These are phyloP conservation scores for Asterella californica DNA, from an alignment of 225 moss, liverwort and hornwort species.

Conservation along the genomic window DNA sequence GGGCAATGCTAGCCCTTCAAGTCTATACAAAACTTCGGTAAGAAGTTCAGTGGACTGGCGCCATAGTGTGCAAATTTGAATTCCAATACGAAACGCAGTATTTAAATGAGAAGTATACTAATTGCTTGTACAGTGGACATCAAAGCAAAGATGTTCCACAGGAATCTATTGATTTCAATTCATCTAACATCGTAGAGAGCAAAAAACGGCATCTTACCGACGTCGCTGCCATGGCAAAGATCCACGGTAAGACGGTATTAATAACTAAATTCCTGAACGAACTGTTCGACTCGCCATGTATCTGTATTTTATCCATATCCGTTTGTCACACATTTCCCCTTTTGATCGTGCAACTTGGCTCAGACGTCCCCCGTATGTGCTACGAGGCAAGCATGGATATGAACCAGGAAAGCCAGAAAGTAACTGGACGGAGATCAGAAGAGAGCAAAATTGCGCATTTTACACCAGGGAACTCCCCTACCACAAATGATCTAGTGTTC, in stretches of 20 bases:
- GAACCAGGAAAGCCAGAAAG: neutral
- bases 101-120: too few species aligned
- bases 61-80: too few species aligned
- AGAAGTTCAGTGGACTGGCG: too few species aligned
- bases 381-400: neutral
- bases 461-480: slow-evolving; percentile 6
- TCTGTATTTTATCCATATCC: neutral
- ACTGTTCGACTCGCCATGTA: neutral
- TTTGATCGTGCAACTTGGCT: neutral
- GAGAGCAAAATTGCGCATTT: slow-evolving; percentile 1
- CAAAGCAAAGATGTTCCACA: too few species aligned
- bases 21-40: too few species aligned
- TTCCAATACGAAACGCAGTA: too few species aligned
- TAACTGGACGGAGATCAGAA: slow-evolving; percentile 5
- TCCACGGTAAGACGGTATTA: neutral
- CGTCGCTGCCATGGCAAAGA: neutral
- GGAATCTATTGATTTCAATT: too few species aligned
- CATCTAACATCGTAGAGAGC: neutral
- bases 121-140: too few species aligned
- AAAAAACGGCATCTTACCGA: neutral
- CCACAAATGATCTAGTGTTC: slow-evolving; percentile 11
- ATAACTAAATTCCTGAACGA: neutral
- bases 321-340: neutral
- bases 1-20: too few species aligned
- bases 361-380: neutral